These are phyloP conservation scores for Fusarium sp. DNA, from an alignment of 2,329 filamentous ascomycete species.

Conservation along the genomic window DNA sequence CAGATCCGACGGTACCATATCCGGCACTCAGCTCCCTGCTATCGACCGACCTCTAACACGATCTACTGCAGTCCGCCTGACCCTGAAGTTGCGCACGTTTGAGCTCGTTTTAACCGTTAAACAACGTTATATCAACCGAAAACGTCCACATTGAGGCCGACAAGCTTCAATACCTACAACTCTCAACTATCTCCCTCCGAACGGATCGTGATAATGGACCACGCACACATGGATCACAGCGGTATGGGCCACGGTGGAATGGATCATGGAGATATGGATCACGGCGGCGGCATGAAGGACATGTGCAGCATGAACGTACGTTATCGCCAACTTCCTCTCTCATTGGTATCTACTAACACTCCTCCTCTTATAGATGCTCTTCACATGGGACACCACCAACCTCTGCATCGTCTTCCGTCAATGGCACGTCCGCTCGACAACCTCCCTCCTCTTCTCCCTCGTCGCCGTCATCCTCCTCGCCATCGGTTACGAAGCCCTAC, in stretches of 20 bases:
- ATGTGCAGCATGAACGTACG: slow-evolving; percentile 94
- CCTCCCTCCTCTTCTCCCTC: slow-evolving; percentile 85
- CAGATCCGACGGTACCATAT: slow-evolving; percentile 7
- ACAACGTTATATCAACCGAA: slow-evolving; percentile 13
- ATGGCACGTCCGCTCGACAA: slow-evolving; percentile 86
- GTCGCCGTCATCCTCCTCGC: slow-evolving; percentile 85
- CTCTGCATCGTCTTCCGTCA: slow-evolving; percentile 95
- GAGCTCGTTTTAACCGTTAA: slow-evolving; percentile 55
- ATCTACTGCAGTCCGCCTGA: slow-evolving; percentile 7
- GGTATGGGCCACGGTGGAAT: slow-evolving; percentile 61
- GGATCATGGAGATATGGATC: slow-evolving; percentile 65
- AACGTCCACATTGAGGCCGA: not conserved
- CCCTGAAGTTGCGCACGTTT: slow-evolving; percentile 56
- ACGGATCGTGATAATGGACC: slow-evolving; percentile 56
- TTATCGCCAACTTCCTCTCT: slow-evolving; percentile 8
- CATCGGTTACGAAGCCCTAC: slow-evolving; percentile 93
- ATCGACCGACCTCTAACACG: slow-evolving; percentile 26
- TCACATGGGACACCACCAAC: slow-evolving; percentile 94
- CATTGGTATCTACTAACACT: slow-evolving; percentile 32
- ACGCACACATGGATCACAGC: slow-evolving; percentile 61
- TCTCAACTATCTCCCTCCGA: not conserved
- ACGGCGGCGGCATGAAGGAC: slow-evolving; percentile 72
- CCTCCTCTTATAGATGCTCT: slow-evolving; percentile 84
- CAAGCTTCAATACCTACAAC: not conserved
- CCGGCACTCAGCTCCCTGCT: slow-evolving; percentile 21